Evolutionary conservation across 768 basidiomycete genomes (phyloP), one percentile per base, ranked within the genome.

Genomic region (Phlegmacium glaucopus): DNA sequence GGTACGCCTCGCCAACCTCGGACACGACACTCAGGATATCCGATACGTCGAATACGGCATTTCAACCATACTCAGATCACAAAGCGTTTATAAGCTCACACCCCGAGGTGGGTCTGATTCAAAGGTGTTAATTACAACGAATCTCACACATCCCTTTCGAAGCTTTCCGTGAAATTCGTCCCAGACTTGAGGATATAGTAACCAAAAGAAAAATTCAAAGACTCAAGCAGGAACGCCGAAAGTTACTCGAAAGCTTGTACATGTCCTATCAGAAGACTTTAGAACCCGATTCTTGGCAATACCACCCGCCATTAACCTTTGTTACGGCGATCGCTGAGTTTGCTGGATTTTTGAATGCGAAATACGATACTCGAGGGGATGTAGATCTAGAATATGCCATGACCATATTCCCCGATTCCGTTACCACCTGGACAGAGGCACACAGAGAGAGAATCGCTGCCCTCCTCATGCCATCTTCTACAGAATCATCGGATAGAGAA

Each of bases 141-240:
- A 25, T 28, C 18, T 41, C 18, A 46, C 34, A 17, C 17, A 43
- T 29, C 34, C 15, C 7, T 17, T 32, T 10, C 34, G 25, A 29
- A 61, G 59, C 53, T 5, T 61, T 54, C 48, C 52, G 57, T 17
- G 35, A 37, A 28, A 34, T 58, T 36, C 47, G 44, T 34, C 53
- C 57, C 26, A 48, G 30, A 47, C 37, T 61, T 15, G 59, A 61
- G 42, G 16, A 5, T 4, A 29, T 40, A 9, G 49, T 61, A 11
- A 50, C 17, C 6, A 45, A 9, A 1, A 40, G 48, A 36, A 60
- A 61, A 27, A 30, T 43, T 15, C 17, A 2, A 1, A 48, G 57
- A 30, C 39, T 58, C 7, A 49, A 50, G 43, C 15, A 3, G 26
- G 56, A 61, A 44, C 56, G 59, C 25, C 50, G 45, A 35, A 36